phyloP scores from a whole-genome alignment of 2,329 filamentous ascomycete genomes.

The Epichloe gansuensis region DNA sequence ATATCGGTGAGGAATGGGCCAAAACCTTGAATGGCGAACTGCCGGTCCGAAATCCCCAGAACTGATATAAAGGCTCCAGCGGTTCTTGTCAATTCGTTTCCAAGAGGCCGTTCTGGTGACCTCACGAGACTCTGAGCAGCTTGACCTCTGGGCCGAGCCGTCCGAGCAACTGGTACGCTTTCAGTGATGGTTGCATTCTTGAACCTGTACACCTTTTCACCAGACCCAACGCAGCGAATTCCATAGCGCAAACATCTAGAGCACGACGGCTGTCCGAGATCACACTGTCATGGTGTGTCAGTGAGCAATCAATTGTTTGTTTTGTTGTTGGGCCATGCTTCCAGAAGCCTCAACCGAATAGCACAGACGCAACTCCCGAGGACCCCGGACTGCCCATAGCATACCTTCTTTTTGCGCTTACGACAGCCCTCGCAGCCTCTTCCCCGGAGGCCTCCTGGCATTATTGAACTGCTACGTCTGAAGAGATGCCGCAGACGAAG shows the following conservation, averaged over 20 bases:
- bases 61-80: slow-evolving; percentile 15
- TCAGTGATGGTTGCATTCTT: slow-evolving; percentile 4
- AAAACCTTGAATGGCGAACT: slow-evolving; percentile 34
- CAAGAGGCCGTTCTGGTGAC: slow-evolving; percentile 1
- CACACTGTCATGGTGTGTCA: not conserved
- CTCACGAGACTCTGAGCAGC: not conserved
- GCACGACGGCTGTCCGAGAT: slow-evolving; percentile 5
- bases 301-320: not conserved
- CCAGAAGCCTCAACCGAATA: not conserved
- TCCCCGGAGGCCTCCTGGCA: slow-evolving; percentile 1
- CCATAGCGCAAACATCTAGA: slow-evolving; percentile 3
- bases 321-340: not conserved
- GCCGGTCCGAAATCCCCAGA: slow-evolving; percentile 27
- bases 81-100: not conserved
- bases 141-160: not conserved
- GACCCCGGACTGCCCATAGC: not conserved
- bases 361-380: not conserved
- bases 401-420: slow-evolving; percentile 6
- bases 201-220: slow-evolving; percentile 3
- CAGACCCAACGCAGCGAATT: slow-evolving; percentile 4
- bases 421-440: slow-evolving; percentile 5
- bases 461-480: not conserved
- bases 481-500: not conserved
- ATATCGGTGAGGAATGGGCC: slow-evolving; percentile 32
- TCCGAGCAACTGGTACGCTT: not conserved